Evolutionary conservation across 495 filamentous ascomycete genomes (phyloP), one percentile per base, ranked within the genome.

Genomic region (Neurospora sp.): DNA sequence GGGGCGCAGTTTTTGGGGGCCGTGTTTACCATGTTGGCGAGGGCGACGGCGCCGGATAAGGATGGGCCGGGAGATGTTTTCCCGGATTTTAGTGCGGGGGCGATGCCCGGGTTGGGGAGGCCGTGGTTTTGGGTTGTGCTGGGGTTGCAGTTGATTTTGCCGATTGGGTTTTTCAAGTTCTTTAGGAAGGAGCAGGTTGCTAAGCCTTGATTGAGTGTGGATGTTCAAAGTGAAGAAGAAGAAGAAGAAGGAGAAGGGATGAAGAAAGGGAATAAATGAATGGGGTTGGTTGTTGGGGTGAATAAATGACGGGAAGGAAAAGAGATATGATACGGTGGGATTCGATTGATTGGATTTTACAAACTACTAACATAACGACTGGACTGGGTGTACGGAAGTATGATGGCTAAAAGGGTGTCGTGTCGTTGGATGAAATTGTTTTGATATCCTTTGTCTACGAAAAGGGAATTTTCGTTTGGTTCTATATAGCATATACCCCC

Each of bases 181-280:
- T 92, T 91, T 82, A 84, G 90, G 68, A 91, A 90, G 82, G 90
- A 91, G 79, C 90, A 91, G 78, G 84, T 91, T 72, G 86, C 84
- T 40, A 92, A 91, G 83, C 90, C 90, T 16, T 90, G 31, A 75
- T 20, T 2, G 0, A 2, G 31, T 35, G 31, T 35, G 31, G 31
- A 35, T 35, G 4, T 35, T 27, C 31, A 35, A 35, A 35, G 0
- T 35, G 31, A 35, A 35, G 31, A 35, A 35, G 31, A 35, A 4
- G 31, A 27, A 27, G 27, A 27, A 27, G 31, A 35, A 35, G 31
- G 31, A 35, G 31, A 35, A 35, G 31, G 31, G 31, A 35, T 35
- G 31, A 35, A 35, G n/a, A n/a, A n/a, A n/a, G n/a, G 8, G 20
- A 8, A 11, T 10, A 3, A 8, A 18, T 44, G 39, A 10, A 12